Conservation (phyloP, 2,329 filamentous ascomycete species). For the Ceratocystis eucalypticola region DNA sequence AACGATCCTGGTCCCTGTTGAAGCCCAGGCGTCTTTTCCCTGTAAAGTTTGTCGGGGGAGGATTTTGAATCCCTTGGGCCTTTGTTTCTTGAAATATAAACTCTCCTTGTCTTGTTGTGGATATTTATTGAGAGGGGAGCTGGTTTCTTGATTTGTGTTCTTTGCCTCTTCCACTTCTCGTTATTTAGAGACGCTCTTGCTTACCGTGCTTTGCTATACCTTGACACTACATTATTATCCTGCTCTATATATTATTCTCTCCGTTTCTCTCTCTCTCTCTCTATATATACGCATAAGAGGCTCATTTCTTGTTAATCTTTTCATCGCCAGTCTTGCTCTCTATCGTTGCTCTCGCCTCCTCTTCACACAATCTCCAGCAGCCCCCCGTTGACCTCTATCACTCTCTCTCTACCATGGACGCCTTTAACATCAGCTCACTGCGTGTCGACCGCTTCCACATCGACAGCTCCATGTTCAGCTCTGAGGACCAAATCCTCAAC, state of each 20-base stretch:
- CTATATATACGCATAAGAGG: not conserved
- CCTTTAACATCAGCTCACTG: slow-evolving; percentile 13
- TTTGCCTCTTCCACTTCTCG: not conserved
- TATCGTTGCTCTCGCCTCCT: not conserved
- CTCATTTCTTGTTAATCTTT: not conserved
- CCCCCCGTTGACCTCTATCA: not conserved
- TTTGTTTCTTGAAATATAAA: slow-evolving; percentile 11
- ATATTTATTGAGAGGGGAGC: not conserved
- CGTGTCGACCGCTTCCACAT: slow-evolving; percentile 12
- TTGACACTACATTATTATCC: too few species aligned
- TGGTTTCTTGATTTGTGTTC: not conserved
- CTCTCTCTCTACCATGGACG: not conserved
- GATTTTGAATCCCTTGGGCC: not conserved
- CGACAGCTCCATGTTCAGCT: slow-evolving; percentile 22
- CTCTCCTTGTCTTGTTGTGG: not conserved
- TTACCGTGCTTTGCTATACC: too few species aligned
- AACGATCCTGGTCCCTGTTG: not conserved
- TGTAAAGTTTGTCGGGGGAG: slow-evolving; percentile 1
- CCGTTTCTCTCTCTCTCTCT: not conserved
- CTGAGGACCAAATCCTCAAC: slow-evolving; percentile 32
- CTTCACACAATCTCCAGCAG: not conserved
- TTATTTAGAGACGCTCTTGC: not conserved
- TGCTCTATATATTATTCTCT: not conserved
- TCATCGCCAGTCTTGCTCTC: not conserved
- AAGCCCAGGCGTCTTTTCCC: not conserved